Evolutionary conservation across 2,329 filamentous ascomycete species (phyloP), one percentile per base, ranked within the genome.

Genomic region (Penicillium psychrosexuale): DNA sequence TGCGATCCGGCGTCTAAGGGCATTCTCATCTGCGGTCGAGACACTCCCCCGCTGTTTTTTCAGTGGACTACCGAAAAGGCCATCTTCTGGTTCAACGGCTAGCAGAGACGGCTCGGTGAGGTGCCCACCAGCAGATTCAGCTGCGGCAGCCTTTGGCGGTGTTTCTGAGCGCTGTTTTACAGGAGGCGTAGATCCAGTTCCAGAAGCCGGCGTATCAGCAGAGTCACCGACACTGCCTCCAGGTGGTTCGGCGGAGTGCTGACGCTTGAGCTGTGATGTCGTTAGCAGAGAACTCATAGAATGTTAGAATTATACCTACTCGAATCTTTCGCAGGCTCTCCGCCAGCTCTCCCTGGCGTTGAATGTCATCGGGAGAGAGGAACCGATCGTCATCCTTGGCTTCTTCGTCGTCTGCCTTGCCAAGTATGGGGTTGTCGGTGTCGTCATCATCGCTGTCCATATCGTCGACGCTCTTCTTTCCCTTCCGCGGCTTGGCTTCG

Each of bases 391-490:
- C 73, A 12, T 76, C 75, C 51, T 81, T 78, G 51, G 76, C 74
- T 61, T 82, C 80, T 34, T 75, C 73, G 12, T 86, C 69, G 80
- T 90, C 69, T 80, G 90, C 74, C 72, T 89, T 89, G 61, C 77
- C 79, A 28, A 88, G 72, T 47, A 84, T 81, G 7, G 71, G 68
- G 33, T 70, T 89, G 3, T 91, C 88, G 34, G 47, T 58, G 19
- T 87, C 85, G 28, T 90, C 88, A 28, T 87, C 84, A 33, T 90
- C 87, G 58, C 88, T 92, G 64, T 94, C 90, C 71, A 92, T 90
- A 22, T 82, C 83, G 40, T 84, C 86, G 54, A 83, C 77, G 58
- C 75, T 78, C 74, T 85, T 87, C 69, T 86, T 87, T 55, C 80
- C 80, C 66, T 85, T 85, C 52, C 79, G 65, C 43, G 72, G 73